These are phyloP conservation scores for Trypanosoma mega DNA, from an alignment of 208 protist species.

Conservation along the genomic window DNA sequence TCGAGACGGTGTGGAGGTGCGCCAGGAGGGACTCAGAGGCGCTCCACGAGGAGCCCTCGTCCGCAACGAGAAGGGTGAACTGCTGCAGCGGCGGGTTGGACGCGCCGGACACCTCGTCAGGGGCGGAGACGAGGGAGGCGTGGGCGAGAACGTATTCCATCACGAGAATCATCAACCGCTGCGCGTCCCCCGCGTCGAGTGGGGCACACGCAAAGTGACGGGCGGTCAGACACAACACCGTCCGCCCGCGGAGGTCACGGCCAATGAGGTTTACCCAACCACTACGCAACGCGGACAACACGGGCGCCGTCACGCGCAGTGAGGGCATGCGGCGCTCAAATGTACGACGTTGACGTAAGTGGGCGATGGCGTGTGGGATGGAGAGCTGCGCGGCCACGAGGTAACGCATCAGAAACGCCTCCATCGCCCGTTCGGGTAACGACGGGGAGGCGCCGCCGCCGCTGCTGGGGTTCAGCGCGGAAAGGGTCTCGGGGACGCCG, in stretches of 20 bases:
- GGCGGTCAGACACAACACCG: constrained; percentile 56
- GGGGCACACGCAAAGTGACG: constrained; percentile 30
- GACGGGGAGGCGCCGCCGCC: not conserved
- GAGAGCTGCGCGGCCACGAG: constrained; percentile 45
- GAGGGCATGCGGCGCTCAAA: constrained; percentile 58
- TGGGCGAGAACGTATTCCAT: constrained; percentile 73
- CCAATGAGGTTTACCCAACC: constrained; percentile 53
- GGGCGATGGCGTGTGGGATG: constrained; percentile 43
- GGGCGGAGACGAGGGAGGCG: constrained; percentile 23
- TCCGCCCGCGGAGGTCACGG: constrained; percentile 24
- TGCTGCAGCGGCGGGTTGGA: constrained; percentile 32
- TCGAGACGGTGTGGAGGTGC: constrained; percentile 35
- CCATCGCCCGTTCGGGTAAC: constrained; percentile 16
- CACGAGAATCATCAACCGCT: constrained; percentile 58
- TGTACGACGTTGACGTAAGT: constrained; percentile 53
- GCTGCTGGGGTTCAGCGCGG: no score
- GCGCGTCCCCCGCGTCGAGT: constrained; percentile 47
- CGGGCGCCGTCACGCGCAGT: constrained; percentile 52
- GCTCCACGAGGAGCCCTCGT: constrained; percentile 42
- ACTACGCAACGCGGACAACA: constrained; percentile 47
- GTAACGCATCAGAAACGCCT: constrained; percentile 67
- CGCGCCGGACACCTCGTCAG: constrained; percentile 23
- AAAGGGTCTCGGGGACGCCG: no score
- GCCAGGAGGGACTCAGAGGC: constrained; percentile 37
- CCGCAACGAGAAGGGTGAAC: constrained; percentile 64